Base-by-base conservation (phyloP, 352 stramenopile genomes). In the Globisporangium echinulatum region DNA sequence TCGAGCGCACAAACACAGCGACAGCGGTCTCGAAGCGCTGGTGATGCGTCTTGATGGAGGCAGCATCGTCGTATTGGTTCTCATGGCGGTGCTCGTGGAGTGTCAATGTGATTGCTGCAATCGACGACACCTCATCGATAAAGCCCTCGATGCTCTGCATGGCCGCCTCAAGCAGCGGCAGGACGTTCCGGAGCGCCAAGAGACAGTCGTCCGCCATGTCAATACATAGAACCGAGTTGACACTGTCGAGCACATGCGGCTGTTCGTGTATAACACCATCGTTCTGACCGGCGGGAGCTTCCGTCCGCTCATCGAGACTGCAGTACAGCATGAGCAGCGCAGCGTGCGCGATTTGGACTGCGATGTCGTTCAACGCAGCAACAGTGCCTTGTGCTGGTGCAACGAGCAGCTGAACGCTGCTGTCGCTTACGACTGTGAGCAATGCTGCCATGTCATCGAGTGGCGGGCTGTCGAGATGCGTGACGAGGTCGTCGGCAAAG, bases 121-220 rank as follows among this genome's bases (percentile, higher is more conserved):
- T 2, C 1, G n/a, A 9, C 2, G 25, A 49, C 6, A 77, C 54
- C 8, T 67, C 44, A 17, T 36, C 17, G 2, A 74, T 50, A 0
- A 68, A 52, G 3, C 42, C 42, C 19, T 65, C 58, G 7, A 74
- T 9, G 7, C 62, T 50, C 37, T 44, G 38, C 9, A 58, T 61
- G 33, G 69, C 60, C 6, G 59, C 54, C 39, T 75, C 69, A 7
- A 84, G 38, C 39, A 80, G 61, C 2, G 66, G 61, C 8, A 86
- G 39, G 14, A 85, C 38, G 2, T 79, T 79, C 33, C 74, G 74
- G 14, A 88, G 64, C 2, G 85, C 52, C 49, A 85, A 67, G 38
- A 85, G 52, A n/a, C 74, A 80, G 53, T 87, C 70, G 10, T 69
- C 66, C 37, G 50, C 49, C 33, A 79, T 55, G 38, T 64, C 66